A percentile compares a stretch with the other conserved stretches of the same genome.
phyloP scores from a whole-genome alignment of 495 filamentous ascomycete species.

The Tirmania nivea region DNA sequence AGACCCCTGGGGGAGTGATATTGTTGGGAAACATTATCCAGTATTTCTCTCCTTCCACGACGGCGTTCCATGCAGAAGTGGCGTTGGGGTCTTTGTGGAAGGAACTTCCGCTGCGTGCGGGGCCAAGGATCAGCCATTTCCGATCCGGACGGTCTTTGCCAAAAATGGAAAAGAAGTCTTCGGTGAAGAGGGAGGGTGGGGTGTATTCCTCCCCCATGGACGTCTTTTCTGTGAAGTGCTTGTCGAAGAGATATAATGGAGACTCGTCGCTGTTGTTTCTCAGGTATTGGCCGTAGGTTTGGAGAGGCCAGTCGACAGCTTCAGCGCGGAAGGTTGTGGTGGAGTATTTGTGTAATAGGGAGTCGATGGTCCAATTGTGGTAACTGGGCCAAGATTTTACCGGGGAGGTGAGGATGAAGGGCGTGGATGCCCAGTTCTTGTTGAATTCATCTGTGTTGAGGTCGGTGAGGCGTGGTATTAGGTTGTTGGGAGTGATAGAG shows the following conservation, averaged over 20 bases:
- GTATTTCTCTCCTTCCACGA: slow-evolving; percentile 79
- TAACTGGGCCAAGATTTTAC: slow-evolving; percentile 68
- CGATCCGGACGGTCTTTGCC: slow-evolving; percentile 64
- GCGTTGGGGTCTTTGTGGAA: slow-evolving; percentile 69
- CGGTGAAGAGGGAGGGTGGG: slow-evolving; percentile 69
- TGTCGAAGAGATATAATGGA: slow-evolving; percentile 84
- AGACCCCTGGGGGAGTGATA: slow-evolving; percentile 65
- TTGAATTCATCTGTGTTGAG: slow-evolving; percentile 56
- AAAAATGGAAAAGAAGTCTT: slow-evolving; percentile 69
- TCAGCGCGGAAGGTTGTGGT: slow-evolving; percentile 63
- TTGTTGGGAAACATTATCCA: slow-evolving; percentile 89
- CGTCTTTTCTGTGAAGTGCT: slow-evolving; percentile 76
- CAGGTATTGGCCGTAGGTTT: slow-evolving; percentile 70
- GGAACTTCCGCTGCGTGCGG: slow-evolving; percentile 72
- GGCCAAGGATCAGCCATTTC: slow-evolving; percentile 86
- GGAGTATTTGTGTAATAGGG: slow-evolving; percentile 39
- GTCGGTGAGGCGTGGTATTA: slow-evolving; percentile 45
- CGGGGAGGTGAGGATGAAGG: slow-evolving; percentile 75
- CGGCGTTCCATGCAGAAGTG: slow-evolving; percentile 85
- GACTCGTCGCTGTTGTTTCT: slow-evolving; percentile 62
- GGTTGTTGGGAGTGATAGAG: slow-evolving; percentile 50
- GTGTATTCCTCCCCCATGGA: slow-evolving; percentile 43
- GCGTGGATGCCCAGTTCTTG: slow-evolving; percentile 49
- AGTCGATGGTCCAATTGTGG: slow-evolving; percentile 46
- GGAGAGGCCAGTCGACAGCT: slow-evolving; percentile 76